Evolutionary conservation across 2,329 filamentous ascomycete species (phyloP), one percentile per base, ranked within the genome.

Genomic region (Alternaria sp.): DNA sequence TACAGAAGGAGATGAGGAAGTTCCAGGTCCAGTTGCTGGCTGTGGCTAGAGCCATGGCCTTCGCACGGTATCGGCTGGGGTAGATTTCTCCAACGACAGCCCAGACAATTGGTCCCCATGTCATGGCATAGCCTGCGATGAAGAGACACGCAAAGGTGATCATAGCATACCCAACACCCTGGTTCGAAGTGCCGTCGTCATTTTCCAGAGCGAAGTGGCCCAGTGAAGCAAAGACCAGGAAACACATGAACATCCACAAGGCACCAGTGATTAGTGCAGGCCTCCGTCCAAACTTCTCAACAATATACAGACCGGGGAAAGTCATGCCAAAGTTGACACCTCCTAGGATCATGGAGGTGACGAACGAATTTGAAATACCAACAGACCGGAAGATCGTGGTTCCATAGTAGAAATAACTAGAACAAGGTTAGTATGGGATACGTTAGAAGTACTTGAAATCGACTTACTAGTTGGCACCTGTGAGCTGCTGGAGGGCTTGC

Each of bases 51-150:
- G 75, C 80, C 80, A 82, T 82, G 63, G 75, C 78, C 54, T 76
- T 79, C 0, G 80, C 81, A 7, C 81, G 75, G 69, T 81, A 81
- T 26, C 87, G 81, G 11, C 85, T 86, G 0, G 85, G 88, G 74
- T 89, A 91, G 51, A 91, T 84, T 72, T 89, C 87, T 5, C 87
- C 86, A 47, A 88, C 85, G 24, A 89, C 83, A 54, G 90, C 87
- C 91, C 90, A 93, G 54, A 91, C 86, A 51, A 88, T 85, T 1
- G 89, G 89, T 22, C 88, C 89, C 89, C 89, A 91, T 2, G 88
- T 90, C 1, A 86, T 89, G 4, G 88, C 88, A 61, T 88, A 91
- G 1, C 83, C 87, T 0, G 88, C 81, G 65, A 89, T 89, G 73
- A 89, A 89, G 41, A 91, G 81, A 69, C 88, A 90, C 0, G 89